Base-by-base conservation (phyloP, 441 rosid genomes). In the Eutrema salsugineum region DNA sequence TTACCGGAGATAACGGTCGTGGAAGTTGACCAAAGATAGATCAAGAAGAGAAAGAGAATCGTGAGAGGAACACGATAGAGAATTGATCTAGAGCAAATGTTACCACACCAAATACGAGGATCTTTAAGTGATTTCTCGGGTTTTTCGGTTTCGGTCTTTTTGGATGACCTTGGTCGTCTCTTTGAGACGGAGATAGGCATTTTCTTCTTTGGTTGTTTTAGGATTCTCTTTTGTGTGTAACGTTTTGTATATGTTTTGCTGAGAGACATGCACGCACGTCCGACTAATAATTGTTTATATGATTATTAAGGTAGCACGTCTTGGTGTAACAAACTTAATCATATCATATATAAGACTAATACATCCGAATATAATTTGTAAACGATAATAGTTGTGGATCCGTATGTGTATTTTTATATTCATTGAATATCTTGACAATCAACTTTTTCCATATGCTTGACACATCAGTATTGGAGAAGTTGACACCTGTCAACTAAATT, bases 1-100 rank as follows among this genome's bases (percentile, higher is more conserved):
- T 88, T 83, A 49, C 87, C 82, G 10, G 95, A 88, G 72, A 90
- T 83, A 77, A 88, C 71, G 38, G 91, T 86, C 63, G 91, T 77
- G 57, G 97, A 85, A 62, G 95, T 87, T 17, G 92, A 87, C 95
- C 99, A 94, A 0, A 90, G 53, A 70, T 82, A 81, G 62, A 88
- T 30, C 0, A 91, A 78, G 48, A 80, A 48, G 30, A 90, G 66
- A 32, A 87, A 78, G 66, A 88, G 43, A 63, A 85, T 54, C 1
- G 79, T 82, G 15, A 71, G 43, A 1, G 97, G 95, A 30, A 85
- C 54, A 32, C 87, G 78, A 51, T 77, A 75, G 1, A 88, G 72
- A 75, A 87, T 1, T 63, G 79, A 19, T 51, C 55, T 82, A 39
- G 85, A 24, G 65, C 55, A 56, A 61, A 69, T 72, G 72, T 57